Evolutionary conservation across 441 rosid species (phyloP), one percentile per base, ranked within the genome.

Genomic region (Bruguiera hainesii): DNA sequence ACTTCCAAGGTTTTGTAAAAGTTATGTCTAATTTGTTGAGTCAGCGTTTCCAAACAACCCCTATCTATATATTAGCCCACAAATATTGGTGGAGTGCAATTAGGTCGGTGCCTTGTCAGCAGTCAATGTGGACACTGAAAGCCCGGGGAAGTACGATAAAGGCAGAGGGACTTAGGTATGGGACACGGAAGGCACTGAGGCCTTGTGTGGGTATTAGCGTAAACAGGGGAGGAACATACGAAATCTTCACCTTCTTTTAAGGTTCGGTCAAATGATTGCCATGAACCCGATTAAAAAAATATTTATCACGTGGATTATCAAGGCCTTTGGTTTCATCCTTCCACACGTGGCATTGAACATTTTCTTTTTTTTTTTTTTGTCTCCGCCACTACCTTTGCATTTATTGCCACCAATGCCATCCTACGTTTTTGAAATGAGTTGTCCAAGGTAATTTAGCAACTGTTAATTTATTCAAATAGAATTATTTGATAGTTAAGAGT

Each of bases 201-300:
- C 48, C 16, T 11, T 37, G 46, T 39, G 18, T 39, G 75, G 74
- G 31, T 67, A 53, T 67, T 59, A 57, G 16, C 20, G 76, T 75
- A 60, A 78, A 64, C 31, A 16, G 4, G 3, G 15, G 0, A 9
- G 28, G 28, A 69, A 70, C 71, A 61, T 63, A 21, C 62, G 75
- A 69, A 66, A 63, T 23, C 29, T 60, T 75, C 62, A 18, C 56
- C 62, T 58, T 51, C 52, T 8, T 33, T 76, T 80, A 77, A 74
- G 85, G 87, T 81, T 76, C 60, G 71, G 81, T 81, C 83, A 76
- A 73, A 74, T 74, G 85, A 78, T 82, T 78, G 77, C 65, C 79
- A 26, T 80, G 67, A 67, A 70, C 69, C 75, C 70, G 65, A 11
- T 39, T 13, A 2, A 11, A 39, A 39, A 37, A 64, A 78, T 72